Percentiles rank a stretch among this genome's conserved stretches.
Evolutionary conservation across 345 rosid species (phyloP).

Genomic region (Cardamine occulta): DNA sequence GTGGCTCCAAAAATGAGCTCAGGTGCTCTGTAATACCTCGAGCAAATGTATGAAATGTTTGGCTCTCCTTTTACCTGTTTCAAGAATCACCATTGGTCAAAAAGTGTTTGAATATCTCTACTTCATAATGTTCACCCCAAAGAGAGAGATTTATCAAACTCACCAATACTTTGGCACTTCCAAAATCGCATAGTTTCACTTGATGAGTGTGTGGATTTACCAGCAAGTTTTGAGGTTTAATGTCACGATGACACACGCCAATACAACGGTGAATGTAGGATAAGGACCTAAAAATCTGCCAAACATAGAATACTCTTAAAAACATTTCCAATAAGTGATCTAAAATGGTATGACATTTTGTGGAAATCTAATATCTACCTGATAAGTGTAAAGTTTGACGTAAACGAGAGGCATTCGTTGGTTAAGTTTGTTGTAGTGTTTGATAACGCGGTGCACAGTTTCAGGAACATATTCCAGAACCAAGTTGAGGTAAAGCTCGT

Average conservation of each 20-base stretch:
- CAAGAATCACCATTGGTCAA: slow-evolving; percentile 26
- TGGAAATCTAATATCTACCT: slow-evolving; percentile 47
- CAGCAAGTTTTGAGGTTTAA: slow-evolving; percentile 96
- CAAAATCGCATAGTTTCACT: slow-evolving; percentile 93
- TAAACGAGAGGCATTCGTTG: slow-evolving; percentile 92
- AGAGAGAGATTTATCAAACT: slow-evolving; percentile 33
- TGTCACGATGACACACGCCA: slow-evolving; percentile 94
- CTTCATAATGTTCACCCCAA: too few species aligned
- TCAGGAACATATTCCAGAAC: slow-evolving; percentile 98
- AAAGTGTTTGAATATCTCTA: neutral
- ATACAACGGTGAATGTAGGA: slow-evolving; percentile 85
- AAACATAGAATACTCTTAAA: slow-evolving; percentile 14
- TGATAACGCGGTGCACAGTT: slow-evolving; percentile 86
- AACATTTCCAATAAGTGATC: neutral
- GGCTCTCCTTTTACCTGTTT: slow-evolving; percentile 94
- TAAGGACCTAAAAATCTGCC: slow-evolving; percentile 88
- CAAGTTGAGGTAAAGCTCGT: slow-evolving; percentile 92
- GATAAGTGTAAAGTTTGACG: slow-evolving; percentile 90
- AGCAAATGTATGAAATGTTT: slow-evolving; percentile 91
- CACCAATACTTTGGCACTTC: slow-evolving; percentile 98
- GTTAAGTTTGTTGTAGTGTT: slow-evolving; percentile 86
- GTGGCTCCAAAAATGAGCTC: slow-evolving; percentile 98
- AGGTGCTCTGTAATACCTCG: slow-evolving; percentile 98
- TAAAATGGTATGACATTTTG: neutral
- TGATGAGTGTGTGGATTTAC: slow-evolving; percentile 99